These are phyloP conservation scores for Termitomyces sp. DNA, from an alignment of 1,284 basidiomycete species.

Conservation along the genomic window DNA sequence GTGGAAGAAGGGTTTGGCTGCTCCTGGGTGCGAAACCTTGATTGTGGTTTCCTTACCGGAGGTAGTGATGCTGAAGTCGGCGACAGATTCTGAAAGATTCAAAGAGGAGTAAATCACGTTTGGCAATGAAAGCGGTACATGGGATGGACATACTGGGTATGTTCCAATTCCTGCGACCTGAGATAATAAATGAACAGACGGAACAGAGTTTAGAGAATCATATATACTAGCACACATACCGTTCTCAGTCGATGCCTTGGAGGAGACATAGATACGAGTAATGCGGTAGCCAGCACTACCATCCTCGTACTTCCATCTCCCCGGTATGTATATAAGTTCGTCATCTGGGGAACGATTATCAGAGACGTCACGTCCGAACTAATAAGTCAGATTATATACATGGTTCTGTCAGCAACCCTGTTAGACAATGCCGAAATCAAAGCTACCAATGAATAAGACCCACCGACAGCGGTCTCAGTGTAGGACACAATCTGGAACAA, in stretches of 20 bases:
- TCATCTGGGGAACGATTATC: slow-evolving; percentile 20
- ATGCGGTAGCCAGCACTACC: slow-evolving; percentile 22
- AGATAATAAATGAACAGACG: not conserved
- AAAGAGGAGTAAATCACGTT: not conserved
- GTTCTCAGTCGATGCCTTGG: slow-evolving; percentile 22
- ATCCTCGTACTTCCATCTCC: slow-evolving; percentile 26
- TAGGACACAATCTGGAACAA: slow-evolving; percentile 25
- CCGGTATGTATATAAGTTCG: slow-evolving; percentile 27
- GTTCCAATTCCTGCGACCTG: slow-evolving; percentile 30
- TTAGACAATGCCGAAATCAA: not conserved
- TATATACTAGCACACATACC: slow-evolving; percentile 20
- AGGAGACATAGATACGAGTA: slow-evolving; percentile 28
- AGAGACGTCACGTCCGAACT: not conserved
- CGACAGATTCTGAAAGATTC: slow-evolving; percentile 24
- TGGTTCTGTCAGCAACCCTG: not conserved
- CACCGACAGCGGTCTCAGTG: slow-evolving; percentile 26
- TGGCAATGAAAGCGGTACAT: not conserved
- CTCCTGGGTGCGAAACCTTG: slow-evolving; percentile 21
- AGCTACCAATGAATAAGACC: not conserved
- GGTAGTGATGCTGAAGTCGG: slow-evolving; percentile 22
- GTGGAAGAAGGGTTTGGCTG: slow-evolving; percentile 24
- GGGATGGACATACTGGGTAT: slow-evolving; percentile 23
- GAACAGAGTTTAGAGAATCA: not conserved
- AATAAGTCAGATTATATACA: not conserved
- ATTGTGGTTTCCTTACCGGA: slow-evolving; percentile 16